phyloP scores from a whole-genome alignment of 1,139 yeast genomes.

The Saccharomyces hybrid region DNA sequence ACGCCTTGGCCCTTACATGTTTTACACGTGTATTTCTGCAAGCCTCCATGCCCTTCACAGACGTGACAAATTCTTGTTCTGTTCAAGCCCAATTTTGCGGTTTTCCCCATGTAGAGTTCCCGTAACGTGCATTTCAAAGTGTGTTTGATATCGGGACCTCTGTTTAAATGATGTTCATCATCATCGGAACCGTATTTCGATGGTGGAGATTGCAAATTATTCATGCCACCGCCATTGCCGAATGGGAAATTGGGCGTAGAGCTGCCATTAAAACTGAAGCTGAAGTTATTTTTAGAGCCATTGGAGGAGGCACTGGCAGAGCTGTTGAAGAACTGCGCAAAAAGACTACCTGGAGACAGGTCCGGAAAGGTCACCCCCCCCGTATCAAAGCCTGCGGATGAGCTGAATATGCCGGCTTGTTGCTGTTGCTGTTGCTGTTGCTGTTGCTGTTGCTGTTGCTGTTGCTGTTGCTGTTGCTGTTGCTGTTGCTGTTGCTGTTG shows the following conservation, averaged over 20 bases:
- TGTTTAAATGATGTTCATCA: conserved; percentile 9
- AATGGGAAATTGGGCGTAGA: neutral
- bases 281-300: conserved; percentile 9
- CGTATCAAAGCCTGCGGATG: conserved; percentile 6
- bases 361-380: conserved; percentile 12
- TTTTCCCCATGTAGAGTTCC: conserved; percentile 45
- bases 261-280: neutral
- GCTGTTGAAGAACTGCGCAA: conserved; percentile 31
- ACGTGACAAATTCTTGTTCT: conserved; percentile 37
- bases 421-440: neutral
- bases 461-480: neutral
- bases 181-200: conserved; percentile 5
- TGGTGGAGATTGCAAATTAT: conserved; percentile 4
- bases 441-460: neutral
- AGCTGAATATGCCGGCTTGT: neutral
- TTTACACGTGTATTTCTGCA: conserved; percentile 31
- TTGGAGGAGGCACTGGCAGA: conserved; percentile 13
- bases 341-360: conserved; percentile 32
- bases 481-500: neutral
- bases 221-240: neutral
- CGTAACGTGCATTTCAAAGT: conserved; percentile 39
- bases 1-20: conserved; percentile 34
- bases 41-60: conserved; percentile 44
- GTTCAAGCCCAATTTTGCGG: conserved; percentile 40
- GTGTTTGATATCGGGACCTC: conserved; percentile 44